Evolutionary conservation across 768 basidiomycete genomes (phyloP), one percentile per base, ranked within the genome.

Genomic region (Macrolepiota dolichaula): DNA sequence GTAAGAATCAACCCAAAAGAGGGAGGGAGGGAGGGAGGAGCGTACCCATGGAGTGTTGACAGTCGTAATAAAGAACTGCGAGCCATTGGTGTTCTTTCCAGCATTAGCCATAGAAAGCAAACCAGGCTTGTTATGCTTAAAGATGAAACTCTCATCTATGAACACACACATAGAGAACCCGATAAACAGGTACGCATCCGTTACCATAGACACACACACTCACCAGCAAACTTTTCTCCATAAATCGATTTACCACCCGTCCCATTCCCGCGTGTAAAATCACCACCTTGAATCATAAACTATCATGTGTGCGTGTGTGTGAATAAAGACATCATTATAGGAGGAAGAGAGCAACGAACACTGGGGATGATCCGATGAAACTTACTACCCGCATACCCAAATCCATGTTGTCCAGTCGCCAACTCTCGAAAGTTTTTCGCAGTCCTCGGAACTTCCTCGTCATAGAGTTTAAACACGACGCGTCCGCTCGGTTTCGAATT

Each of bases 241-340:
- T 93, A 96, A 71, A 94, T 92, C 13, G 90, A 92, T 72, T 86
- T 81, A n/a, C 91, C 91, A 36, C 92, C 91, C 0, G 89, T 92
- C 13, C 90, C 90, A 63, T 92, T 84, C 64, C 83, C 79, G 10
- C 74, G 70, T 32, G 90, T 92, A 73, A 94, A 93, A 74, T 95
- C 93, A 25, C 93, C 93, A 25, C 91, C 93, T 72, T 94, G 92
- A 50, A 90, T 72, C 92, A 94, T 94, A 76, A 91, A 92, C 83
- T 83, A 61, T 7, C 63, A n/a, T 37, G 25, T 19, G 24, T 32
- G 32, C n/a, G n/a, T n/a, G 36, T n/a, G 47, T 49, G 29, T 32
- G 29, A 32, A 32, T 54, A 63, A 59, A 12, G 51, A 55, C 13
- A 12, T 32, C 40, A 46, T n/a, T 24, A 32, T 32, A 49, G 19